These are phyloP conservation scores for Sphaerostilbella broomeana DNA, from an alignment of 2,329 filamentous ascomycete species.

Conservation along the genomic window DNA sequence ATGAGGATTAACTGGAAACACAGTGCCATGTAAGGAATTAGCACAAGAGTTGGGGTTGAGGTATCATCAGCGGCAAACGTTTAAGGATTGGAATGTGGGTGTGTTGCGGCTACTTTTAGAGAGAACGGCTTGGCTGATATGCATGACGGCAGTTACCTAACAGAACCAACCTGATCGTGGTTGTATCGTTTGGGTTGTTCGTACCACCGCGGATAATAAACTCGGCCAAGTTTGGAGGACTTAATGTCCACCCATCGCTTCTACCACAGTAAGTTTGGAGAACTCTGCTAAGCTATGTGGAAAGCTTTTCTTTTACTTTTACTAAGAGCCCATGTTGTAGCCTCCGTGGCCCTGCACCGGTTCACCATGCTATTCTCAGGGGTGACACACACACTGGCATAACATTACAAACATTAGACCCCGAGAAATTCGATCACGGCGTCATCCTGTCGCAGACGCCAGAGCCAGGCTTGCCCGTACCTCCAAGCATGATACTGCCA, in stretches of 20 bases:
- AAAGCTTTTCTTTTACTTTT: background rate
- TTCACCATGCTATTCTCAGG: constrained; percentile 75
- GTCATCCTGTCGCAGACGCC: constrained; percentile 65
- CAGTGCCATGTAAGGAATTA: constrained; percentile 66
- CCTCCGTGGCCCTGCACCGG: constrained; percentile 76
- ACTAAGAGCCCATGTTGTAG: constrained; percentile 35
- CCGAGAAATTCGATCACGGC: constrained; percentile 70
- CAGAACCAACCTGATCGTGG: constrained; percentile 70
- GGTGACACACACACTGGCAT: constrained; percentile 60
- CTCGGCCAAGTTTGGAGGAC: constrained; percentile 68
- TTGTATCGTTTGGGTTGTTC: constrained; percentile 90
- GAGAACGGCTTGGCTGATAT: too few relatives aligned
- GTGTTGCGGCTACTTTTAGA: too few relatives aligned
- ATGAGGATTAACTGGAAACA: constrained; percentile 2
- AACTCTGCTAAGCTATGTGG: background rate
- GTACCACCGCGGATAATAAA: constrained; percentile 71
- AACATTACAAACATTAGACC: constrained; percentile 80
- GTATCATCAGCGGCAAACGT: constrained; percentile 72
- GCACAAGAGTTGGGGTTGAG: constrained; percentile 58
- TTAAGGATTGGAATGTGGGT: constrained; percentile 70
- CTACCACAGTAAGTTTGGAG: constrained; percentile 62
- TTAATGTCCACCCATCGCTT: constrained; percentile 91
- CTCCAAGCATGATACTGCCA: constrained; percentile 37
- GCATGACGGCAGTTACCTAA: constrained; percentile 49
- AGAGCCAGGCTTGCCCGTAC: constrained; percentile 47